These are phyloP conservation scores for Vachellia collinsii DNA, from an alignment of 306 rosid genomes.

Conservation along the genomic window DNA sequence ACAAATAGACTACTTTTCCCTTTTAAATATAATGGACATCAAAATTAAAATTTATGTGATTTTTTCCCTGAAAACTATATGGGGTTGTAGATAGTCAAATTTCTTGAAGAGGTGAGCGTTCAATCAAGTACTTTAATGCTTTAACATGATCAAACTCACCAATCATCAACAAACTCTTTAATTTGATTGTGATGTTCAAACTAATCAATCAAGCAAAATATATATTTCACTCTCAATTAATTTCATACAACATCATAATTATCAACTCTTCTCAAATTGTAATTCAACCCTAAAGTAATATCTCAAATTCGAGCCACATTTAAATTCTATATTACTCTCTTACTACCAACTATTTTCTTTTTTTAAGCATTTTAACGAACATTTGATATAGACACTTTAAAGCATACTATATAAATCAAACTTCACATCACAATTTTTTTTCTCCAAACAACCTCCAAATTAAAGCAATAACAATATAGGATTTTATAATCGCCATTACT, in stretches of 20 bases:
- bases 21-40: no score
- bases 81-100: background rate
- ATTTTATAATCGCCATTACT: background rate
- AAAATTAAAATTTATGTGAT: no score
- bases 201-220: background rate
- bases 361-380: background rate
- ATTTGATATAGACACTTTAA: no score
- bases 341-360: background rate
- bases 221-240: no score
- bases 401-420: no score
- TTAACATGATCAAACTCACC: background rate
- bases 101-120: background rate
- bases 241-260: no score
- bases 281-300: background rate
- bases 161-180: background rate
- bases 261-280: background rate
- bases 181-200: conserved; percentile 4
- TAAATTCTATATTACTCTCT: background rate
- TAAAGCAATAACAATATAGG: background rate
- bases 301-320: background rate
- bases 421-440: background rate
- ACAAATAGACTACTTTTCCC: no score
- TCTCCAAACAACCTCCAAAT: background rate
- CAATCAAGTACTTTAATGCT: background rate
- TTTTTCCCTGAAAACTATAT: no score